These are phyloP conservation scores for Aristolochia contorta DNA, from an alignment of 164 flowering plant species.

Conservation along the genomic window DNA sequence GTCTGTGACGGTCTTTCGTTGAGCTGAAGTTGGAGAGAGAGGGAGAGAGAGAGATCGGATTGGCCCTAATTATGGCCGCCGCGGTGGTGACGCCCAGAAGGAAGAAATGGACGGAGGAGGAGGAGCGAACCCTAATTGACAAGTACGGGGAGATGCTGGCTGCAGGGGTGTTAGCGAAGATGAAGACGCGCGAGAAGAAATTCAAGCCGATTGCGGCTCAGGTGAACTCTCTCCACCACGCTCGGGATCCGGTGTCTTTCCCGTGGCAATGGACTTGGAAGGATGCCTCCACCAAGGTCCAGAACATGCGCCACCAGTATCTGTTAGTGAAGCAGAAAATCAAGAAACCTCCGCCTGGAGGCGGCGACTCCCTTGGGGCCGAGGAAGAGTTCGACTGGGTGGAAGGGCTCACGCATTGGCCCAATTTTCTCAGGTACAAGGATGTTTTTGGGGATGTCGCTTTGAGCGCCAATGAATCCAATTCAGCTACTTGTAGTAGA, in stretches of 20 bases:
- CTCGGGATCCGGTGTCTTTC: constrained; percentile 46
- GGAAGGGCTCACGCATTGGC: constrained; percentile 76
- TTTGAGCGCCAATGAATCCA: constrained; percentile 15
- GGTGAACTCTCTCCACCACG: constrained; percentile 68
- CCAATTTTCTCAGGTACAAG: constrained; percentile 76
- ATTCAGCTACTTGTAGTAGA: neutral
- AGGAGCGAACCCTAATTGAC: constrained; percentile 77
- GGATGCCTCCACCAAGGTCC: constrained; percentile 87
- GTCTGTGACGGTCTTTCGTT: neutral
- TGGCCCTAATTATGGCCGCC: neutral
- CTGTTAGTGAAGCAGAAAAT: constrained; percentile 86
- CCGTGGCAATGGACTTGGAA: constrained; percentile 97
- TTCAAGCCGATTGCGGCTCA: constrained; percentile 60
- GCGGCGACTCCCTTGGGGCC: neutral
- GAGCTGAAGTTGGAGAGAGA: neutral
- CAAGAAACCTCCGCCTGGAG: constrained; percentile 27
- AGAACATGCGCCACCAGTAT: constrained; percentile 96
- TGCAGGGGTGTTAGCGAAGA: constrained; percentile 56
- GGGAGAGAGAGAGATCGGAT: neutral
- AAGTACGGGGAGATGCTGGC: constrained; percentile 67
- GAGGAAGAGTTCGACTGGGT: constrained; percentile 64
- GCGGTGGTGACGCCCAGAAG: constrained; percentile 55
- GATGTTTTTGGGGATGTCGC: constrained; percentile 83
- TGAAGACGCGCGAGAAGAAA: constrained; percentile 82
- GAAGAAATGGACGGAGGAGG: constrained; percentile 94